phyloP scores from a whole-genome alignment of 106 monocot genomes.

The Narthecium ossifragum region DNA sequence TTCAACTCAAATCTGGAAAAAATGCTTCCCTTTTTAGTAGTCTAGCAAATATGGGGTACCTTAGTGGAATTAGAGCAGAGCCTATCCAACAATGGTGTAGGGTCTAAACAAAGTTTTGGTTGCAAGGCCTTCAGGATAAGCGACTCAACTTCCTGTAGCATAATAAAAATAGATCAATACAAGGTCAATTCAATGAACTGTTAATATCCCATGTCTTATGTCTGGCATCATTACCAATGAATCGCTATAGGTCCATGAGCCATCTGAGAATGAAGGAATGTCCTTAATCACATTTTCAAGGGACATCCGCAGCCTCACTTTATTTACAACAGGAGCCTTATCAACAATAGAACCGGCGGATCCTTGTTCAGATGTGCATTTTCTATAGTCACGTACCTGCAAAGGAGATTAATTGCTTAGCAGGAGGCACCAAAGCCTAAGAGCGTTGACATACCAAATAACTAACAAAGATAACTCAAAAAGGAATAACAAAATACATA shows the following conservation, averaged over 20 bases:
- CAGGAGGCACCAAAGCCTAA: too few relatives aligned
- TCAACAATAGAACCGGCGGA: conserved; percentile 14
- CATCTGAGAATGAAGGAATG: conserved; percentile 77
- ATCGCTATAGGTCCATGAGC: conserved; percentile 94
- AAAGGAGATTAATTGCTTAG: conserved; percentile 12
- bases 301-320: conserved; percentile 76
- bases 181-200: not conserved
- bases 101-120: conserved; percentile 70
- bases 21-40: not conserved
- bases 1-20: not conserved
- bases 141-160: conserved; percentile 81
- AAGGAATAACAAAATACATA: too few relatives aligned
- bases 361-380: conserved; percentile 45
- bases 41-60: conserved; percentile 34
- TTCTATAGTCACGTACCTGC: conserved; percentile 86
- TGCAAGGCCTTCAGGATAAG: conserved; percentile 76
- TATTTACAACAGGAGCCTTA: conserved; percentile 41
- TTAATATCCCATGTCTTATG: not conserved
- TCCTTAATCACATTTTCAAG: conserved; percentile 94
- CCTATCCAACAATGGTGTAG: conserved; percentile 66
- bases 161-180: conserved; percentile 5
- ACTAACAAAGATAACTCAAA: too few relatives aligned
- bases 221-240: conserved; percentile 47
- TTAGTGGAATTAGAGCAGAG: conserved; percentile 58
- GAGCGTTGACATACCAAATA: too few relatives aligned